phyloP scores from a whole-genome alignment of 2,329 filamentous ascomycete species.

The Paracamarosporium sp. region DNA sequence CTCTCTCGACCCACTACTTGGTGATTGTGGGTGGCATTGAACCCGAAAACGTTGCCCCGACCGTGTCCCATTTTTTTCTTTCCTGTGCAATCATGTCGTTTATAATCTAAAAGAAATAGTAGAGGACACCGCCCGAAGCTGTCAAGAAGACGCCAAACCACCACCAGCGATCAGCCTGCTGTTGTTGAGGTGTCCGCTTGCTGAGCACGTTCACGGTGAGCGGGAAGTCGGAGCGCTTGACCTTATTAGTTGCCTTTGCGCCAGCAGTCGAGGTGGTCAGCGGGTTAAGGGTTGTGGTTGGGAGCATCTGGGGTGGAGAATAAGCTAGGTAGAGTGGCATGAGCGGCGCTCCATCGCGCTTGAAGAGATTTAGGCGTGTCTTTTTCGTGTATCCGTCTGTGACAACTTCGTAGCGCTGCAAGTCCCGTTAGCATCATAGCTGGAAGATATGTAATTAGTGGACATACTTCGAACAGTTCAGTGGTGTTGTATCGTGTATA shows the following conservation, averaged over 20 bases:
- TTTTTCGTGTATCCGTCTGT: slow-evolving; percentile 68
- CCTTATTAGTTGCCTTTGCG: slow-evolving; percentile 43
- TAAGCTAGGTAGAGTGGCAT: slow-evolving; percentile 72
- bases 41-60: not conserved
- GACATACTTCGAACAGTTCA: slow-evolving; percentile 65
- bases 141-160: slow-evolving; percentile 59
- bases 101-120: slow-evolving; percentile 49
- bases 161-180: slow-evolving; percentile 56
- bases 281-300: slow-evolving; percentile 70
- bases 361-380: slow-evolving; percentile 68
- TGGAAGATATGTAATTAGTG: not conserved
- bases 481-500: slow-evolving; percentile 73
- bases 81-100: not conserved
- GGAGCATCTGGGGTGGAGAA: slow-evolving; percentile 71
- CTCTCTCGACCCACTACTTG: not conserved
- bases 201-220: slow-evolving; percentile 49
- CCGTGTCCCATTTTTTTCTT: not conserved
- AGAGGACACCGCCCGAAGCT: slow-evolving; percentile 55
- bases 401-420: slow-evolving; percentile 53
- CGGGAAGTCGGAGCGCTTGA: slow-evolving; percentile 46
- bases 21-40: not conserved
- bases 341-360: slow-evolving; percentile 69
- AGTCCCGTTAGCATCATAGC: not conserved
- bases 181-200: slow-evolving; percentile 41
- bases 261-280: slow-evolving; percentile 45